A percentile compares a stretch with the other conserved stretches of the same genome.
Evolutionary conservation across 176 grass and related monocot species (phyloP).

Genomic region (Aechmea fasciata): DNA sequence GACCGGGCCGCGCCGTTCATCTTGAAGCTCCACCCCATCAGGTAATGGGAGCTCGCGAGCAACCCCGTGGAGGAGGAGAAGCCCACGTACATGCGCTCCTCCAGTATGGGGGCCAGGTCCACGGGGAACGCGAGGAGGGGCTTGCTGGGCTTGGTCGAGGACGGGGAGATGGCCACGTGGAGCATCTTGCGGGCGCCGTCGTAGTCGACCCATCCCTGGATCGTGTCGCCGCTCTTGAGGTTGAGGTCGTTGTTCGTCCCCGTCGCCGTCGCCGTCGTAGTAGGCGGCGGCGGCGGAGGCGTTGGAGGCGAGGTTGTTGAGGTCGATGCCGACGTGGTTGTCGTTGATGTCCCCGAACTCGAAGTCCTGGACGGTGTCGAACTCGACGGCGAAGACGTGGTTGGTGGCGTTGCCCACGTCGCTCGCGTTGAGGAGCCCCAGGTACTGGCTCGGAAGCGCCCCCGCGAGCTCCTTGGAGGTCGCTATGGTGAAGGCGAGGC

Average conservation of each 20-base stretch:
- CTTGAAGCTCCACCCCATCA: conserved; percentile 70
- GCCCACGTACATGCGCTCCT: conserved; percentile 63
- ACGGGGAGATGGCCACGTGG: conserved; percentile 32
- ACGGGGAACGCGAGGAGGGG: conserved; percentile 55
- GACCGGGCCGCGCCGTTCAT: conserved; percentile 33
- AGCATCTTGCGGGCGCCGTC: conserved; percentile 37
- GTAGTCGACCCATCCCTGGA: conserved; percentile 76
- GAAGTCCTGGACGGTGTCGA: conserved; percentile 92
- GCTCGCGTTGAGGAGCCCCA: conserved; percentile 47
- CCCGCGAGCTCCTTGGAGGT: conserved; percentile 40
- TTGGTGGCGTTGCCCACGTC: conserved; percentile 61
- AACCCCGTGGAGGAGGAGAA: conserved; percentile 88
- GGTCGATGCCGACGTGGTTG: conserved; percentile 77
- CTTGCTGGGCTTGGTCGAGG: conserved; percentile 28
- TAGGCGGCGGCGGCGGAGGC: conserved; percentile 34
- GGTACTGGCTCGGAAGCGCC: conserved; percentile 77
- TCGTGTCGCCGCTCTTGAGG: conserved; percentile 48
- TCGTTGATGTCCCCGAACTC: conserved; percentile 87
- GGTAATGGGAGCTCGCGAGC: conserved; percentile 85
- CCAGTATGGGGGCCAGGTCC: conserved; percentile 34
- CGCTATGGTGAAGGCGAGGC: conserved; percentile 50
- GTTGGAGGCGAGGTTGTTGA: conserved; percentile 58
- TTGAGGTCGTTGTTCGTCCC: conserved; percentile 22
- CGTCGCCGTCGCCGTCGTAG: conserved; percentile 7
- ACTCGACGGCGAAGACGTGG: conserved; percentile 84